These are phyloP conservation scores for Arabidopsis lyrata DNA, from an alignment of 441 rosid genomes.

Conservation along the genomic window DNA sequence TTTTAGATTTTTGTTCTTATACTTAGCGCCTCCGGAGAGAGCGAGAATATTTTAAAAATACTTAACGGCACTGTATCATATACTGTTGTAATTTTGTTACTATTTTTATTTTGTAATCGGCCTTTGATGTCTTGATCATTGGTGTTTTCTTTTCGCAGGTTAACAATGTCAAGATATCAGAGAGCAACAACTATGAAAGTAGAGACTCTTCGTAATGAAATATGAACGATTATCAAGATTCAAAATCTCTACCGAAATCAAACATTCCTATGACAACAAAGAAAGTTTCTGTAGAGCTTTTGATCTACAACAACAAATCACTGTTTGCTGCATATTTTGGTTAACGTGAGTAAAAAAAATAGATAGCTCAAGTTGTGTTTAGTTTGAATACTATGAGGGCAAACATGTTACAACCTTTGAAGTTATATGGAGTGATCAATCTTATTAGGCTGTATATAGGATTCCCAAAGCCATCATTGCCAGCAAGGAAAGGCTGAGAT, in stretches of 20 bases:
- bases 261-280: slow-evolving; percentile 31
- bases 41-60: slow-evolving; percentile 26
- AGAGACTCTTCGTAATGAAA: slow-evolving; percentile 20
- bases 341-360: slow-evolving; percentile 25
- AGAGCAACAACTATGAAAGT: slow-evolving; percentile 15
- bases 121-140: slow-evolving; percentile 32
- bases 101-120: slow-evolving; percentile 5
- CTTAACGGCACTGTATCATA: slow-evolving; percentile 27
- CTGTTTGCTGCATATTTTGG: slow-evolving; percentile 30
- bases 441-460: slow-evolving; percentile 14
- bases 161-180: slow-evolving; percentile 10
- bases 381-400: slow-evolving; percentile 24
- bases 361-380: slow-evolving; percentile 27
- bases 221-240: slow-evolving; percentile 25
- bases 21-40: slow-evolving; percentile 32
- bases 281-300: slow-evolving; percentile 33
- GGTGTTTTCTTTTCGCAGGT: slow-evolving; percentile 30
- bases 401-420: slow-evolving; percentile 33
- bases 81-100: slow-evolving; percentile 33
- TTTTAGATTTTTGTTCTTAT: slow-evolving; percentile 39
- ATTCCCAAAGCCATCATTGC: slow-evolving; percentile 37
- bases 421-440: slow-evolving; percentile 27
- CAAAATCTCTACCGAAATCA: slow-evolving; percentile 34
- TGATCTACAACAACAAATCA: slow-evolving; percentile 28
- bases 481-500: slow-evolving; percentile 35